Base-by-base conservation (phyloP, 768 basidiomycete genomes). In the Suillus brevipes region DNA sequence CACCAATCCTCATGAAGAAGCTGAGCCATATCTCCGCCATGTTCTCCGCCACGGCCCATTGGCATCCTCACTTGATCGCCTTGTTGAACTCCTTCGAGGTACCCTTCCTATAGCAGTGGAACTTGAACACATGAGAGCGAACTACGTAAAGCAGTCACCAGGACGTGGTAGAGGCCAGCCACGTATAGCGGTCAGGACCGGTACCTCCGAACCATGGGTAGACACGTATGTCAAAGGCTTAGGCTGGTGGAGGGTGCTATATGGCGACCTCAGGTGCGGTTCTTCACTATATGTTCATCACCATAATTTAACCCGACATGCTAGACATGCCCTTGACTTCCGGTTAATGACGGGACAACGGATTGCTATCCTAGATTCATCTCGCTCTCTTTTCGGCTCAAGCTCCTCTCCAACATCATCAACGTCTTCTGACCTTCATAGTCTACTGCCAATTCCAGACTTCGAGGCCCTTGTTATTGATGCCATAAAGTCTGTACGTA, bases 241-340 rank as follows among this genome's bases (percentile, higher is more conserved):
- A 59, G 90, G 89, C 3, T 94, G 93, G 92, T 94, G 89, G 77
- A 81, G 93, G 60, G 76, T 94, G 28, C 74, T 92, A 56, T 91
- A 91, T 64, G 83, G 85, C 8, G 87, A 91, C 73, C 79, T 87
- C 31, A 84, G 84, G 91, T 90, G 70, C 28, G 79, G 72, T 20
- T 49, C 25, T 40, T 61, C 18, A n/a, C 23, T 42, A 16, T 34
- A 16, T 23, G 13, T 31, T 45, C 12, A 45, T 23, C 16, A 25
- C 36, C 31, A 36, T 57, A 14, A 8, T 50, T 40, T 23, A 49
- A 36, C 4, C 13, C 37, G 12, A 13, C 53, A 18, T 64, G 31
- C 14, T 50, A 91, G 90, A 70, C 87, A 93, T 72, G 92, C 90
- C 0, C 80, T 95, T 61, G 92, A 95, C 73, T 87, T 93, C 74